Conservation (phyloP, 441 rosid genomes). For the Adansonia rubrostipa region DNA sequence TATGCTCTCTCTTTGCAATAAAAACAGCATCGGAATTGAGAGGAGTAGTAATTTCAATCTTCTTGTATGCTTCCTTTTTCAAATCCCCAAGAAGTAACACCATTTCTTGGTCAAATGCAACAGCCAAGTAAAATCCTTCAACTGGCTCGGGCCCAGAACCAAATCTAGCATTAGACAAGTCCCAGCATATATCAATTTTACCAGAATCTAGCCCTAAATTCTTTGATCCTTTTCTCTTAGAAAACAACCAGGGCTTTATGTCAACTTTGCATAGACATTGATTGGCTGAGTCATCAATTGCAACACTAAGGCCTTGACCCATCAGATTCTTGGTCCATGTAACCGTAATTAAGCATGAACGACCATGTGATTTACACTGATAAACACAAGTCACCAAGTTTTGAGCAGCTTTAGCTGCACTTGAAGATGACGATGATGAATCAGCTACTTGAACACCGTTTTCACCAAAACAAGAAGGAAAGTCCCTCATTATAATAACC, state of each 20-base stretch:
- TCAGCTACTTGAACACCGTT: slow-evolving; percentile 90
- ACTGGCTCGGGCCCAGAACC: slow-evolving; percentile 83
- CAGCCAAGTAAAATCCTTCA: slow-evolving; percentile 67
- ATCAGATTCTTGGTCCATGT: slow-evolving; percentile 86
- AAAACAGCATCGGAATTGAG: slow-evolving; percentile 48
- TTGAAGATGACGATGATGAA: slow-evolving; percentile 67
- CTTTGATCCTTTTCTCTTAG: slow-evolving; percentile 86
- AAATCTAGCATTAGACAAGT: slow-evolving; percentile 74
- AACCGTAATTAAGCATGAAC: slow-evolving; percentile 70
- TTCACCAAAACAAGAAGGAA: slow-evolving; percentile 96
- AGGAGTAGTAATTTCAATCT: slow-evolving; percentile 47
- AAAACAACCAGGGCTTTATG: slow-evolving; percentile 90
- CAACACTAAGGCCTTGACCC: slow-evolving; percentile 83
- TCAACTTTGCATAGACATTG: slow-evolving; percentile 78
- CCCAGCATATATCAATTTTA: slow-evolving; percentile 72
- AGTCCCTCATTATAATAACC: slow-evolving; percentile 70
- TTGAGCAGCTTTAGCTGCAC: slow-evolving; percentile 61
- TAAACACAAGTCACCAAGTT: slow-evolving; percentile 79
- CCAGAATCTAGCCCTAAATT: slow-evolving; percentile 62
- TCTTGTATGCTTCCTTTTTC: slow-evolving; percentile 77
- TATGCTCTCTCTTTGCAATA: slow-evolving; percentile 74
- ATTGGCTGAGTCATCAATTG: slow-evolving; percentile 66
- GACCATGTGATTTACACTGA: slow-evolving; percentile 59
- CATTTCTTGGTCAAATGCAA: slow-evolving; percentile 67
- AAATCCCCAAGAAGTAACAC: slow-evolving; percentile 81